A percentile compares a stretch with the other conserved stretches of the same genome.
These are phyloP conservation scores for Globisporangium apiculatum DNA, from an alignment of 352 stramenopile species.

Conservation along the genomic window DNA sequence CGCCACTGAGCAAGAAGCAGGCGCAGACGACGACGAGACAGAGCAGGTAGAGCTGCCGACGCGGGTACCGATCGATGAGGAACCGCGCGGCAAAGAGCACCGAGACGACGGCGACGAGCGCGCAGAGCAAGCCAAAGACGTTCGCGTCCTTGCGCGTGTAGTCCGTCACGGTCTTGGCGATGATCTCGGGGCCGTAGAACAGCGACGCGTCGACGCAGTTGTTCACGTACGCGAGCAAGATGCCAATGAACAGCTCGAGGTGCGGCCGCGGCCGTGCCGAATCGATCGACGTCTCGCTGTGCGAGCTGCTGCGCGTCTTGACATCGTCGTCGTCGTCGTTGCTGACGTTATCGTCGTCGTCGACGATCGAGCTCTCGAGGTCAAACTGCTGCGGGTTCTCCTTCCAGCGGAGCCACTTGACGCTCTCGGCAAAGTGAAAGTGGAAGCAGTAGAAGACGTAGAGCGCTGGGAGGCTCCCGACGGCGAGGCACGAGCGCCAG, in stretches of 20 bases:
- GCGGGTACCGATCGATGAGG: constrained; percentile 61
- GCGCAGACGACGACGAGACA: constrained; percentile 58
- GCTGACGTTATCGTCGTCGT: constrained; percentile 6
- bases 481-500: constrained; percentile 67
- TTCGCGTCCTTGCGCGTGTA: constrained; percentile 67
- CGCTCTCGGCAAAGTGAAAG: constrained; percentile 67
- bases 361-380: constrained; percentile 23
- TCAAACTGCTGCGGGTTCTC: constrained; percentile 43
- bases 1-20: constrained; percentile 61
- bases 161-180: constrained; percentile 52
- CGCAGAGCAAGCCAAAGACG: constrained; percentile 64
- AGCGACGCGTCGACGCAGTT: constrained; percentile 84
- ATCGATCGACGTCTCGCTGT: background rate
- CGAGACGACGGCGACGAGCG: constrained; percentile 56
- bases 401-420: constrained; percentile 73
- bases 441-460: constrained; percentile 77
- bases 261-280: constrained; percentile 18
- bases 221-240: constrained; percentile 81
- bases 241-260: constrained; percentile 66
- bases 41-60: constrained; percentile 65
- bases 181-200: constrained; percentile 84
- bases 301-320: constrained; percentile 5
- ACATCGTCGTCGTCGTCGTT: constrained; percentile 13
- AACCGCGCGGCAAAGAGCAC: constrained; percentile 61
- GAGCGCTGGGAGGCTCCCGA: constrained; percentile 62